Evolutionary conservation across 495 filamentous ascomycete species (phyloP), one percentile per base, ranked within the genome.

Genomic region (Chaetomium fimeti): DNA sequence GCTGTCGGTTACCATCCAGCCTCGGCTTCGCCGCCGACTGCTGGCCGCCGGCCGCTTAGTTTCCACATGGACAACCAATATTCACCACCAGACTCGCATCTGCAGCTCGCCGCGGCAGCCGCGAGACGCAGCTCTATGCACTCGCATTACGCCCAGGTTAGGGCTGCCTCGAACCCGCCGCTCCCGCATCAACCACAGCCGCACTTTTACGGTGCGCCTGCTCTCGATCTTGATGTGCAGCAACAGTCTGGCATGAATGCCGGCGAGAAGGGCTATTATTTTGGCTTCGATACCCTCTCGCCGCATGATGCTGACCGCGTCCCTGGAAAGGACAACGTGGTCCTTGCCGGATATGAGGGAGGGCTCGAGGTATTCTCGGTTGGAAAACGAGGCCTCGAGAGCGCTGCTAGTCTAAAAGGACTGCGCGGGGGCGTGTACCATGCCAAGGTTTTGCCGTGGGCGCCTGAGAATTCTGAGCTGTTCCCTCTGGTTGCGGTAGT

Each of bases 181-280:
- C 84, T 88, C 22, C 91, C 91, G 8, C 91, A 95, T 76, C 84
- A 91, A 58, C 87, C 89, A 0, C 92, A 95, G 75, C 79, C 91
- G 11, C 88, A 92, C 66, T 84, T 84, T 66, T 84, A 82, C 68
- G 85, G 84, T 32, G 87, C 86, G 57, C 82, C 85, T 63, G 85
- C 89, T 67, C 83, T 92, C 68, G 83, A 92, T 69, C 80, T 89
- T 68, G 82, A 88, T 68, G 78, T 87, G 74, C 77, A 85, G 73
- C 76, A 69, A 15, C 76, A 74, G 62, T 65, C 76, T 18, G 79
- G 83, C 20, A 75, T 83, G 54, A 76, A 81, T 60, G 84, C 90
- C 6, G 87, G 85, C 4, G 82, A 85, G 40, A 78, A 77, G 32
- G 88, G 89, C 15, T 90, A 87, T 48, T 90, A 86, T 70, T 94